phyloP scores from a whole-genome alignment of 805 yeast species.

The Candida ulmi region DNA sequence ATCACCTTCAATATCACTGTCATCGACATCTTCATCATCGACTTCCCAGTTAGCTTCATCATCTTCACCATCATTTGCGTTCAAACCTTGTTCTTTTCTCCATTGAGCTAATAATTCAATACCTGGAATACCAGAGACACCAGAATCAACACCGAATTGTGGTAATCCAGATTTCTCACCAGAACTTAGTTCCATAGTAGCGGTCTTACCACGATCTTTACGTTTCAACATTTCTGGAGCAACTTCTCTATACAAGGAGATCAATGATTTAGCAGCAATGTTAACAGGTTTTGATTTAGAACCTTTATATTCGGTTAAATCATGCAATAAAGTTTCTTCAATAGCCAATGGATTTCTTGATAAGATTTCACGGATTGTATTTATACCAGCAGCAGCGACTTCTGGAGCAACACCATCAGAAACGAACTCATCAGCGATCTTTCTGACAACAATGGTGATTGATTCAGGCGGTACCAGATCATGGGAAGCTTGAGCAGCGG shows the following conservation, averaged over 20 bases:
- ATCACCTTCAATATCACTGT: constrained; percentile 72
- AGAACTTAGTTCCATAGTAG: constrained; percentile 72
- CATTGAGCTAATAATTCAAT: constrained; percentile 85
- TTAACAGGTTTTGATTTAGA: constrained; percentile 91
- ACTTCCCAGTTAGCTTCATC: constrained; percentile 58
- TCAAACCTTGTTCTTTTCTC: constrained; percentile 57
- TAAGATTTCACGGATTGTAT: constrained; percentile 89
- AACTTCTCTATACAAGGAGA: constrained; percentile 83
- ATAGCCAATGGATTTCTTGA: constrained; percentile 94
- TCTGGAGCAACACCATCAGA: constrained; percentile 98
- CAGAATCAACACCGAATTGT: constrained; percentile 70
- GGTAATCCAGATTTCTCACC: constrained; percentile 50
- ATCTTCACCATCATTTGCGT: constrained; percentile 51
- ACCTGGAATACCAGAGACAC: constrained; percentile 78
- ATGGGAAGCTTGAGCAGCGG: constrained; percentile 94
- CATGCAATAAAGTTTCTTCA: constrained; percentile 82
- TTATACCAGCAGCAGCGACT: constrained; percentile 97
- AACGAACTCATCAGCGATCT: constrained; percentile 95
- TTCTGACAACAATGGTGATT: constrained; percentile 72
- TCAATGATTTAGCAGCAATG: constrained; percentile 88
- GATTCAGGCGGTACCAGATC: constrained; percentile 97
- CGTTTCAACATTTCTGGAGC: constrained; percentile 92
- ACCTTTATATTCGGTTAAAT: constrained; percentile 83
- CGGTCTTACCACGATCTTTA: constrained; percentile 91
- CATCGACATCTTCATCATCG: constrained; percentile 43